phyloP scores from a whole-genome alignment of 805 yeast genomes.

The Metschnikowia reukaufii region DNA sequence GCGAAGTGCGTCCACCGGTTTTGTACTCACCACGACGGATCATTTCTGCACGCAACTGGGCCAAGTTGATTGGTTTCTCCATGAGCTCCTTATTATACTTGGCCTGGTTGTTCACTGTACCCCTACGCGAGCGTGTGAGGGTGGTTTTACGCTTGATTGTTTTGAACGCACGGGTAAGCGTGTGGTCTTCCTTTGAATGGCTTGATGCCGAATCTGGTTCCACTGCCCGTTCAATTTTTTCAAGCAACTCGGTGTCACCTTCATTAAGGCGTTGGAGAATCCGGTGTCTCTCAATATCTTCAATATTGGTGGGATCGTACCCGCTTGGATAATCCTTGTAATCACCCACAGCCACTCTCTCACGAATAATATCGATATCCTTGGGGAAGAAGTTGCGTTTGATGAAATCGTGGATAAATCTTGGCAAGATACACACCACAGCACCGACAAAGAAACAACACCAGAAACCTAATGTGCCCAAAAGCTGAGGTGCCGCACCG shows the following conservation, averaged over 20 bases:
- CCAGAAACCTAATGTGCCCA: constrained; percentile 68
- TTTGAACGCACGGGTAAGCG: constrained; percentile 28
- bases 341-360: constrained; percentile 52
- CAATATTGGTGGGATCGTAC: constrained; percentile 54
- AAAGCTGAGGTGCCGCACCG: constrained; percentile 60
- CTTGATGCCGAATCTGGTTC: constrained; percentile 15
- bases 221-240: constrained; percentile 32
- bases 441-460: constrained; percentile 57
- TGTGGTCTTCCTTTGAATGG: constrained; percentile 10
- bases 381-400: constrained; percentile 55
- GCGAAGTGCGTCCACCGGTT: constrained; percentile 31
- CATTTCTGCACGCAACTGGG: constrained; percentile 40
- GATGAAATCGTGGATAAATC: constrained; percentile 52
- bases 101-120: constrained; percentile 23
- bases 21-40: constrained; percentile 37
- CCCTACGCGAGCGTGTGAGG: constrained; percentile 23
- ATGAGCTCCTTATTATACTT: constrained; percentile 25
- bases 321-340: constrained; percentile 49
- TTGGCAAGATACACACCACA: constrained; percentile 57
- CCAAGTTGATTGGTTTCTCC: constrained; percentile 34
- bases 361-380: constrained; percentile 73
- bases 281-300: constrained; percentile 42
- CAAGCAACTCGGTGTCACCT: constrained; percentile 35
- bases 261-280: constrained; percentile 32
- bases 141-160: constrained; percentile 37